Conservation (phyloP, 768 basidiomycete species). For the Mycena kentingensis region DNA sequence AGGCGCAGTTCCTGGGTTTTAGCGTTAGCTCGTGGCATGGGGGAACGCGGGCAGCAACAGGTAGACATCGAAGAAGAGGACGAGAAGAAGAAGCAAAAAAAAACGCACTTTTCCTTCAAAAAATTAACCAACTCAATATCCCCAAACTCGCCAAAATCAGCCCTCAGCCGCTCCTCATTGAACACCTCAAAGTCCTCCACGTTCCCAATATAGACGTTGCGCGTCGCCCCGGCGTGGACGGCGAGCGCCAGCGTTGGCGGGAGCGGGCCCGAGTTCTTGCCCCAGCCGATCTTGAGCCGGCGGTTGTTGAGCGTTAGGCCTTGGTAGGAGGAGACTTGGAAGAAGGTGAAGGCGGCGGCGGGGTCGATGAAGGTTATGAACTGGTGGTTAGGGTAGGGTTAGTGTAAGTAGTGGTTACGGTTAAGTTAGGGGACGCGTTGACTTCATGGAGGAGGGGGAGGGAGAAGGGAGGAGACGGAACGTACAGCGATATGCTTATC, state of each 20-base stretch:
- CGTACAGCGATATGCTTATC: conserved; percentile 94
- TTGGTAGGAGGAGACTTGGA: conserved; percentile 86
- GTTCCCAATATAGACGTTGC: conserved; percentile 96
- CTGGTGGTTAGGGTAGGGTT: too few relatives aligned
- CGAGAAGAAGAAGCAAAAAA: conserved; percentile 1
- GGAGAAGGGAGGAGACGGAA: not conserved
- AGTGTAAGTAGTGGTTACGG: too few relatives aligned
- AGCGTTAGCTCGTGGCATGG: too few relatives aligned
- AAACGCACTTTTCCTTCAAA: conserved; percentile 85
- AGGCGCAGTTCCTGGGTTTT: conserved; percentile 97
- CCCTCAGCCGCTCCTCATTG: conserved; percentile 84
- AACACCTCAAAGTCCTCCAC: conserved; percentile 95
- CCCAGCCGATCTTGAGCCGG: conserved; percentile 96
- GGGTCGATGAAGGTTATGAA: conserved; percentile 98
- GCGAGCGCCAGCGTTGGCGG: conserved; percentile 83
- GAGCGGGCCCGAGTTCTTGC: conserved; percentile 90
- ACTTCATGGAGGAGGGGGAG: not conserved
- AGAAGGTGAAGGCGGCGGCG: conserved; percentile 90
- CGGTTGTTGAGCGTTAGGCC: conserved; percentile 92
- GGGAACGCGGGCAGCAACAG: too few relatives aligned
- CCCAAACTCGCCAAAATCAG: conserved; percentile 94
- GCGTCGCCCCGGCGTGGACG: conserved; percentile 89
- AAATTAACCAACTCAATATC: conserved; percentile 98
- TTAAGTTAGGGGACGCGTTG: not conserved
- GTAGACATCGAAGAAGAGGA: too few relatives aligned